A percentile compares a stretch with the other conserved stretches of the same genome.
These are phyloP conservation scores for Tricholoma bakamatsutake DNA, from an alignment of 768 basidiomycete genomes.

Conservation along the genomic window DNA sequence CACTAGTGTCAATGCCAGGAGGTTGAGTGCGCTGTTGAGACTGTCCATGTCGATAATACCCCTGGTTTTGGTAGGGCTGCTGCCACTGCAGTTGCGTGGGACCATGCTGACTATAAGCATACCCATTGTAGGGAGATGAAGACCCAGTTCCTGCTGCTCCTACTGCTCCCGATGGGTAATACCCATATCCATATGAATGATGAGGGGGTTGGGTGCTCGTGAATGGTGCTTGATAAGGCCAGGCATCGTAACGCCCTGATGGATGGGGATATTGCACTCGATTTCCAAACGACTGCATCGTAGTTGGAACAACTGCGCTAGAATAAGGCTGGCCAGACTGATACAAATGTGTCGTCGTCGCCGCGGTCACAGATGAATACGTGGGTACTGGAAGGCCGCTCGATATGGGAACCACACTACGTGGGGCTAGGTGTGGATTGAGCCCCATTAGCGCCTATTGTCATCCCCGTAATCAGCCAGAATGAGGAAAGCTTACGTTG, in stretches of 20 bases:
- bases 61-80: conserved; percentile 26
- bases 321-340: conserved; percentile 6
- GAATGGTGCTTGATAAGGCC: conserved; percentile 26
- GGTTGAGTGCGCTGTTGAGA: background rate
- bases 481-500: conserved; percentile 33
- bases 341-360: conserved; percentile 1
- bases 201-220: conserved; percentile 14
- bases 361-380: conserved; percentile 24
- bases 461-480: conserved; percentile 1
- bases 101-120: conserved; percentile 20
- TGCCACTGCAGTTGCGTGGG: conserved; percentile 27
- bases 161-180: conserved; percentile 17
- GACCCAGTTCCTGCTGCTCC: conserved; percentile 11
- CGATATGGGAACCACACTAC: conserved; percentile 20
- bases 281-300: conserved; percentile 13
- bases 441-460: conserved; percentile 1
- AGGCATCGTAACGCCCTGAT: conserved; percentile 30
- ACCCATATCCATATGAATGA: conserved; percentile 23
- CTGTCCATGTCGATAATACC: conserved; percentile 1
- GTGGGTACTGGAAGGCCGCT: conserved; percentile 23
- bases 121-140: conserved; percentile 20
- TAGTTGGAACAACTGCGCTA: conserved; percentile 9
- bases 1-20: background rate
- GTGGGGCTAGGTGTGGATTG: conserved; percentile 14
- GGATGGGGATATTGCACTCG: conserved; percentile 15